Percentiles rank a stretch among this genome's conserved stretches.
phyloP scores from a whole-genome alignment of 202 grass and related monocot genomes.

The Dendrocalamus latiflorus region DNA sequence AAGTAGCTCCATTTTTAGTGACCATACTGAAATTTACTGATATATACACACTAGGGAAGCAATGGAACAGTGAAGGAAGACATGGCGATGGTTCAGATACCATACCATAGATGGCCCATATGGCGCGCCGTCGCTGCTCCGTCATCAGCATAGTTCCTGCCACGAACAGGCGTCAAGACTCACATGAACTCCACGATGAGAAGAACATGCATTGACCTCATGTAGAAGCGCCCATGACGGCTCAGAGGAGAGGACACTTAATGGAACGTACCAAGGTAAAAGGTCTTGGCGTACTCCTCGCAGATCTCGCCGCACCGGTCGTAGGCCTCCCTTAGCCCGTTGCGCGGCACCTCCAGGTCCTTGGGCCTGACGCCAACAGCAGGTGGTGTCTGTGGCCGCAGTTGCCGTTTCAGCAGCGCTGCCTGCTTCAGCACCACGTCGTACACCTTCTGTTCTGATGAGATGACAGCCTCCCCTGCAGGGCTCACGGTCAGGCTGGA shows the following conservation, averaged over 20 bases:
- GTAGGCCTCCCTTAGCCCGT: slow-evolving; percentile 67
- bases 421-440: slow-evolving; percentile 91
- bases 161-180: not conserved
- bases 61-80: slow-evolving; percentile 3
- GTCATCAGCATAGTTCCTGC: slow-evolving; percentile 96
- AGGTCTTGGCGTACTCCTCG: slow-evolving; percentile 84
- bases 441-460: slow-evolving; percentile 91
- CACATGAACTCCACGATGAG: no score
- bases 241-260: no score
- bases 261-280: no score
- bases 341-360: slow-evolving; percentile 27
- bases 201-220: no score
- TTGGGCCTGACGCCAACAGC: slow-evolving; percentile 20
- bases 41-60: not conserved
- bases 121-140: slow-evolving; percentile 74
- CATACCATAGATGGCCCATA: slow-evolving; percentile 97
- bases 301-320: slow-evolving; percentile 74
- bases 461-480: slow-evolving; percentile 43
- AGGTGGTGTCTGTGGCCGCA: not conserved
- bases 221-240: no score
- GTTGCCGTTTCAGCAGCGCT: slow-evolving; percentile 60
- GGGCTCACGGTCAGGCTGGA: slow-evolving; percentile 68
- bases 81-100: not conserved
- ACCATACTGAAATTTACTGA: not conserved
- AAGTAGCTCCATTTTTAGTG: not conserved